Percentiles rank a stretch among this genome's conserved stretches.
These are phyloP conservation scores for Setaria viridis DNA, from an alignment of 202 grass and related monocot species.

Conservation along the genomic window DNA sequence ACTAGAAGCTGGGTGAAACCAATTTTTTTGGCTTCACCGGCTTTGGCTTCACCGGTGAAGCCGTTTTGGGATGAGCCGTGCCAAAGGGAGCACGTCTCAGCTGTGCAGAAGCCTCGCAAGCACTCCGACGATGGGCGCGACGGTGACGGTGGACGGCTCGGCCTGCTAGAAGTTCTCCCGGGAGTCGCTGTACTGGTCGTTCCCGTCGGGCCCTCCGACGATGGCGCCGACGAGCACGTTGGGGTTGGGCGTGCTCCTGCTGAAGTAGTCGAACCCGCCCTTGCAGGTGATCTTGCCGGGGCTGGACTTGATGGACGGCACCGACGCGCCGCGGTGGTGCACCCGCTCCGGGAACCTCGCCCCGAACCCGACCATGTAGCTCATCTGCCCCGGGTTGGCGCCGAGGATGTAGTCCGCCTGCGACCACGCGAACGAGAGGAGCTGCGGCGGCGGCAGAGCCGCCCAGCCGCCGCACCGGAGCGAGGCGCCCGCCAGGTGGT, in stretches of 20 bases:
- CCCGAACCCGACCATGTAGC: slow-evolving; percentile 82
- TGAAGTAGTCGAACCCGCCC: slow-evolving; percentile 52
- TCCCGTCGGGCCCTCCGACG: slow-evolving; percentile 65
- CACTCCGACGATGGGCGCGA: slow-evolving; percentile 74
- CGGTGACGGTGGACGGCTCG: slow-evolving; percentile 61
- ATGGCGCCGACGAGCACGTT: slow-evolving; percentile 75
- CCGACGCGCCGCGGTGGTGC: slow-evolving; percentile 79
- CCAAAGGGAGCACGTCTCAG: slow-evolving; percentile 20
- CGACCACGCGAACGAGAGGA: slow-evolving; percentile 53
- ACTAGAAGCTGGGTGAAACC: too few species aligned
- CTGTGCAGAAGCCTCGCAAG: slow-evolving; percentile 54
- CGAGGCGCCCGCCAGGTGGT: slow-evolving; percentile 41
- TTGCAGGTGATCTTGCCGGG: slow-evolving; percentile 58
- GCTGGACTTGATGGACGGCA: slow-evolving; percentile 59
- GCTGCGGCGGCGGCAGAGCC: slow-evolving; percentile 33
- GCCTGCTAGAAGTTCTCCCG: slow-evolving; percentile 57
- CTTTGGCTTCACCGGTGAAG: too few species aligned
- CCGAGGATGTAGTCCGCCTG: slow-evolving; percentile 90
- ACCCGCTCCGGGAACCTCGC: slow-evolving; percentile 51
- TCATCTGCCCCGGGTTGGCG: slow-evolving; percentile 62
- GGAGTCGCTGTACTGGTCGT: slow-evolving; percentile 63
- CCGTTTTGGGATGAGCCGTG: too few species aligned
- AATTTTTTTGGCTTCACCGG: too few species aligned
- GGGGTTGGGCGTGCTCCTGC: slow-evolving; percentile 41
- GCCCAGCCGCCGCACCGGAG: slow-evolving; percentile 58